Evolutionary conservation across 1,284 basidiomycete species (phyloP).

Genomic region (Hypsizygus ulmarius): DNA sequence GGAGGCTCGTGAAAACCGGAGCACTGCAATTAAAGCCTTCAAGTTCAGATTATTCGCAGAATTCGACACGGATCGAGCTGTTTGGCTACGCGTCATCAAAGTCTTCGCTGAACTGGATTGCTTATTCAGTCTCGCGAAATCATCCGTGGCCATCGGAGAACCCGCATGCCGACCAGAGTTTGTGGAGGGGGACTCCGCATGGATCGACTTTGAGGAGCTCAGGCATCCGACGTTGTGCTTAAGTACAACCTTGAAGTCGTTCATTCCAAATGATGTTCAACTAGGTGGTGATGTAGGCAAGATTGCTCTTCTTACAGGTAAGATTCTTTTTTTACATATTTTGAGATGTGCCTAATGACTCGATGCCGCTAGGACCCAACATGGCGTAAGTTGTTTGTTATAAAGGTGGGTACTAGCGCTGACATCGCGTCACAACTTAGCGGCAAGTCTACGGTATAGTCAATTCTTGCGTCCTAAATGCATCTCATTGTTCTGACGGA

Average conservation of each 20-base stretch:
- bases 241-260: constrained; percentile 60
- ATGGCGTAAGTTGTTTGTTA: constrained; percentile 65
- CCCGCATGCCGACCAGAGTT: constrained; percentile 91
- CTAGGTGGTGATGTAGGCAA: constrained; percentile 79
- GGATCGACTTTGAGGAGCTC: constrained; percentile 44
- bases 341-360: constrained; percentile 1
- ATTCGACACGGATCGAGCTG: constrained; percentile 81
- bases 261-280: constrained; percentile 94
- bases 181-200: constrained; percentile 76
- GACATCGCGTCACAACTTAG: constrained; percentile 34
- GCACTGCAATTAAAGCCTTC: constrained; percentile 77
- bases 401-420: constrained; percentile 7
- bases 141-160: constrained; percentile 87
- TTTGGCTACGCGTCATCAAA: constrained; percentile 78
- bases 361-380: constrained; percentile 65
- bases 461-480: background rate
- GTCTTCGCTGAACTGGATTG: constrained; percentile 91
- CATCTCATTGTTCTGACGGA: constrained; percentile 2
- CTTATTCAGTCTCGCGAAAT: constrained; percentile 88
- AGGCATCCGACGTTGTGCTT: constrained; percentile 83
- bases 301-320: constrained; percentile 87
- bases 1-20: constrained; percentile 88
- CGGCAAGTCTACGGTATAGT: constrained; percentile 79
- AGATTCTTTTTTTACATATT: constrained; percentile 24
- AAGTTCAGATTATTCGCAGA: constrained; percentile 77